phyloP scores from a whole-genome alignment of 805 yeast species.

The Candida oleophila region DNA sequence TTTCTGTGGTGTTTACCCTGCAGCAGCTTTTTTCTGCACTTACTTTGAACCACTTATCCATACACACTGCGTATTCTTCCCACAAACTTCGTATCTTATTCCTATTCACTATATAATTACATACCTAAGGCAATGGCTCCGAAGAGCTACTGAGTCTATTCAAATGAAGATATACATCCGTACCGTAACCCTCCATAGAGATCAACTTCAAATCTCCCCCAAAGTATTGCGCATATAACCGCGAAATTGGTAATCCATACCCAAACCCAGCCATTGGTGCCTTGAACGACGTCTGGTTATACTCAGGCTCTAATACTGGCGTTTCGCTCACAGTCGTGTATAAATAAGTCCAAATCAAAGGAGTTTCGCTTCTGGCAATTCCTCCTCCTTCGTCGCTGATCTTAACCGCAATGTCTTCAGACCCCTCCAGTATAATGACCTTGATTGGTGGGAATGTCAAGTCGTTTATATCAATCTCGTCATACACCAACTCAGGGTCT shows the following conservation, averaged over 20 bases:
- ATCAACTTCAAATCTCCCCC: constrained; percentile 88
- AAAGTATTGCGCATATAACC: constrained; percentile 84
- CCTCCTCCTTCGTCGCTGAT: constrained; percentile 95
- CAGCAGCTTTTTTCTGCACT: too few relatives aligned
- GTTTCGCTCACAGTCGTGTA: constrained; percentile 82
- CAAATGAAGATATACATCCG: constrained; percentile 86
- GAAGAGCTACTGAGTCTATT: constrained; percentile 72
- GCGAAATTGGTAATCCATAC: constrained; percentile 82
- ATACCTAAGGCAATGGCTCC: constrained; percentile 58
- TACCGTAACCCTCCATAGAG: constrained; percentile 92
- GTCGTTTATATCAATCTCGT: constrained; percentile 53
- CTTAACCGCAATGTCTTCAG: constrained; percentile 87
- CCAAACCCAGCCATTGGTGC: constrained; percentile 97
- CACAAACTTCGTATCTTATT: too few relatives aligned
- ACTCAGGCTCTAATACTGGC: constrained; percentile 62
- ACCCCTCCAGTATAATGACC: constrained; percentile 83
- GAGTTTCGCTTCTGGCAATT: constrained; percentile 78
- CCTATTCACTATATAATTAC: too few relatives aligned
- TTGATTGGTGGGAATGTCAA: constrained; percentile 80
- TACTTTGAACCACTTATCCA: too few relatives aligned
- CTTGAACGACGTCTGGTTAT: constrained; percentile 60
- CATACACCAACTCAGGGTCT: constrained; percentile 39
- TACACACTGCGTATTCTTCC: too few relatives aligned
- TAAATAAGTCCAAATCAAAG: constrained; percentile 86
- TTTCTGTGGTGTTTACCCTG: too few relatives aligned